phyloP scores from a whole-genome alignment of 129 eudicot genomes.

The Tanacetum coccineum region DNA sequence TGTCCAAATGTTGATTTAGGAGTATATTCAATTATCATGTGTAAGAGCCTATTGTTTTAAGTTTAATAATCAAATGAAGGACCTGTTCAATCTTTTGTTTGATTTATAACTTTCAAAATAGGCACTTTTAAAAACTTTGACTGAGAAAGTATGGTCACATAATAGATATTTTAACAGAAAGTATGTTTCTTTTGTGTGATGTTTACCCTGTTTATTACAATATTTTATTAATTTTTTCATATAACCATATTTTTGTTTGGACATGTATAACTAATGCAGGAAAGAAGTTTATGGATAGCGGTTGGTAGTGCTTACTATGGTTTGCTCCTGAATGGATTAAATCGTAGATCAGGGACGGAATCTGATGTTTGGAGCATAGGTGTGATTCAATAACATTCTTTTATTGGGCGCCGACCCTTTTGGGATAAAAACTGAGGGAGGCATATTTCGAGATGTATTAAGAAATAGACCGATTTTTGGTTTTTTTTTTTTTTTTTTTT shows the following conservation, averaged over 20 bases:
- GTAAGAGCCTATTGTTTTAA: neutral
- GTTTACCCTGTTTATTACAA: neutral
- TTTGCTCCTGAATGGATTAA: constrained; percentile 96
- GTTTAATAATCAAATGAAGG: neutral
- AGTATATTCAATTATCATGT: too few relatives aligned
- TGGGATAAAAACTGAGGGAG: constrained; percentile 99
- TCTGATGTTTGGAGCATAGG: constrained; percentile 99
- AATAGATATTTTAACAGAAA: too few relatives aligned
- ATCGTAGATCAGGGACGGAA: constrained; percentile 90
- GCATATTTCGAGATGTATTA: constrained; percentile 92
- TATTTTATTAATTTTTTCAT: neutral
- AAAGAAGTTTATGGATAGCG: constrained; percentile 73
- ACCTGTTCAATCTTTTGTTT: too few relatives aligned
- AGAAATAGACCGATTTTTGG: constrained; percentile 92
- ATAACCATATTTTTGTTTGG: neutral
- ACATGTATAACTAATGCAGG: constrained; percentile 42
- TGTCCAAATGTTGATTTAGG: too few relatives aligned
- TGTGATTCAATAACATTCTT: constrained; percentile 85
- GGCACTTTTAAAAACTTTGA: neutral
- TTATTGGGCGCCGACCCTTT: constrained; percentile 93
- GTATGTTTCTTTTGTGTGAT: too few relatives aligned
- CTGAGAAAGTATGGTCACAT: neutral
- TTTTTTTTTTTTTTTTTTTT: too few relatives aligned
- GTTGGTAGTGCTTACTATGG: constrained; percentile 98
- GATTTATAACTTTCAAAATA: too few relatives aligned